Evolutionary conservation across 139 green algal genomes (phyloP).

Genomic region (Haematococcus lacustris): DNA sequence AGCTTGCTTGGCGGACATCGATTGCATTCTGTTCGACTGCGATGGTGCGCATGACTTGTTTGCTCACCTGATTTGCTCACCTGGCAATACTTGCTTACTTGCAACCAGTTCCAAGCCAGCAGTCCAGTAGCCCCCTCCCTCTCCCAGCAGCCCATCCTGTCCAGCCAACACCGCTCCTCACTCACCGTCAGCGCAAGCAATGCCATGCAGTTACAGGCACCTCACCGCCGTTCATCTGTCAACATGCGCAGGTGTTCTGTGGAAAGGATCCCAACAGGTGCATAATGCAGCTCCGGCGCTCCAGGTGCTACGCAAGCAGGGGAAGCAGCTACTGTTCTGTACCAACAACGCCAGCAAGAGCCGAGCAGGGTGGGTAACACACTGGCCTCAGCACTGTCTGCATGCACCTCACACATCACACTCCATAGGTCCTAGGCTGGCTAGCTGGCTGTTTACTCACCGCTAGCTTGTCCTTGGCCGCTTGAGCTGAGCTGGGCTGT

Average conservation of each 20-base stretch:
- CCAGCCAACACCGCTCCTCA: background rate
- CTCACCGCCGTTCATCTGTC: background rate
- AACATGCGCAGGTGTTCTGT: conserved; percentile 7
- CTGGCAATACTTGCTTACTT: background rate
- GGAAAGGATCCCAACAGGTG: background rate
- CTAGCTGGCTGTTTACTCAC: background rate
- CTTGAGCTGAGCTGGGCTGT: background rate
- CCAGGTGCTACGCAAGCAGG: conserved; percentile 19
- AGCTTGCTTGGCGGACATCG: conserved; percentile 8
- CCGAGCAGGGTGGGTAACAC: conserved; percentile 15
- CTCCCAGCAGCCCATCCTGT: background rate
- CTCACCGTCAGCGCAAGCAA: background rate
- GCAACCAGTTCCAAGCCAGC: background rate
- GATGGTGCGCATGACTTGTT: background rate
- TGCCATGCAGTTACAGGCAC: background rate
- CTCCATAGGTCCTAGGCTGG: background rate
- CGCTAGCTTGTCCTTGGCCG: background rate
- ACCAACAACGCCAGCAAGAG: conserved; percentile 62
- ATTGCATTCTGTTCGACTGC: conserved; percentile 10
- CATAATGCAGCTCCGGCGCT: conserved; percentile 31
- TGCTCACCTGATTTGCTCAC: background rate
- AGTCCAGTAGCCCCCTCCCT: background rate
- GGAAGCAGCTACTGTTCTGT: conserved; percentile 61
- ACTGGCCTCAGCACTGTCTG: background rate
- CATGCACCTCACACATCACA: background rate